Percentiles rank a stretch among this genome's conserved stretches.
These are phyloP conservation scores for Trichosporon asahii DNA, from an alignment of 1,284 basidiomycete species.

Conservation along the genomic window DNA sequence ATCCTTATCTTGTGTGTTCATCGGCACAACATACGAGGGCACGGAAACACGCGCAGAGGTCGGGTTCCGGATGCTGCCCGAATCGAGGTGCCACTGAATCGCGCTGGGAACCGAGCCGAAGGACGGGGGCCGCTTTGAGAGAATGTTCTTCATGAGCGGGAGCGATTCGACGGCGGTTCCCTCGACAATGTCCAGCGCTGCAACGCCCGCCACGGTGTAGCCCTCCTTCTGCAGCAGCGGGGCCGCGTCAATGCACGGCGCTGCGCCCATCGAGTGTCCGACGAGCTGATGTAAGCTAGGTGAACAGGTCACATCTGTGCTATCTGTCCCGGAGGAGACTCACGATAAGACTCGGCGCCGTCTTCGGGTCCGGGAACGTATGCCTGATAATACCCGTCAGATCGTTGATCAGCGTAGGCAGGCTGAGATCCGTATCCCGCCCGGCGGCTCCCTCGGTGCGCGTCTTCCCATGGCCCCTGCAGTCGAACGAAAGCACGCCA, in stretches of 20 bases:
- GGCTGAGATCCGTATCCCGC: slow-evolving; percentile 64
- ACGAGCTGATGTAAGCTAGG: slow-evolving; percentile 60
- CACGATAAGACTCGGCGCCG: slow-evolving; percentile 71
- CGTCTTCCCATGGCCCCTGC: slow-evolving; percentile 78
- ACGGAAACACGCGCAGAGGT: slow-evolving; percentile 80
- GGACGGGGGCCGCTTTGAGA: slow-evolving; percentile 77
- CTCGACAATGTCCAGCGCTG: slow-evolving; percentile 93
- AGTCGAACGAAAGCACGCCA: slow-evolving; percentile 80
- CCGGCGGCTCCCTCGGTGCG: slow-evolving; percentile 36
- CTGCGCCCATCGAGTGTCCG: slow-evolving; percentile 88
- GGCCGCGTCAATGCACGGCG: slow-evolving; percentile 71
- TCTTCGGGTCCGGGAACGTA: slow-evolving; percentile 63
- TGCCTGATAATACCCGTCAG: slow-evolving; percentile 64
- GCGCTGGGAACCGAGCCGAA: slow-evolving; percentile 80
- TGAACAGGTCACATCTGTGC: too few relatives aligned
- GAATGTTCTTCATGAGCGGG: slow-evolving; percentile 80
- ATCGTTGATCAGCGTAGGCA: slow-evolving; percentile 68
- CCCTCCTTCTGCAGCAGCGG: slow-evolving; percentile 64
- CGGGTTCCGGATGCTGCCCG: slow-evolving; percentile 72
- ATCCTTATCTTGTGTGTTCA: slow-evolving; percentile 39
- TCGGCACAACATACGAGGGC: slow-evolving; percentile 65
- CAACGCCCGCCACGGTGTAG: slow-evolving; percentile 74
- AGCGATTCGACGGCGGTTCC: slow-evolving; percentile 93
- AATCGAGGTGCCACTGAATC: slow-evolving; percentile 84
- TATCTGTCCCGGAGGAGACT: too few relatives aligned